phyloP scores from a whole-genome alignment of 768 basidiomycete species.

The Peribolospora baueri region DNA sequence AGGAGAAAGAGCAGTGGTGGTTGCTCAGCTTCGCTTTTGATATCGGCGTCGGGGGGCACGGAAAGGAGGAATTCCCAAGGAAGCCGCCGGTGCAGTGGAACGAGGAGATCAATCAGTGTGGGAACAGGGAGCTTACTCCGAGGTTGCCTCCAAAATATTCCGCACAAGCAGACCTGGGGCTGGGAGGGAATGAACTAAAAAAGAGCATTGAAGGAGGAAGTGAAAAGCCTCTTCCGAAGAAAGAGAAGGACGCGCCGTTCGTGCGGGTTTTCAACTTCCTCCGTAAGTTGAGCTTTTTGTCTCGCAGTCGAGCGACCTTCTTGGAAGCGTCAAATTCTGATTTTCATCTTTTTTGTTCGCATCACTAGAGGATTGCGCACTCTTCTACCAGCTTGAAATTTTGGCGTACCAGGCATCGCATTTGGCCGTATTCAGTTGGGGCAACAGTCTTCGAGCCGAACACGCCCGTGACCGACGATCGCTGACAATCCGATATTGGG shows the following conservation, averaged over 20 bases:
- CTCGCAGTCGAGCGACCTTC: neutral
- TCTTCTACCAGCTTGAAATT: slow-evolving; percentile 79
- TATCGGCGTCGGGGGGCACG: slow-evolving; percentile 32
- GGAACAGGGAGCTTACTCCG: slow-evolving; percentile 11
- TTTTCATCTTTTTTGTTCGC: too few species aligned
- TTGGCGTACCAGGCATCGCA: slow-evolving; percentile 21
- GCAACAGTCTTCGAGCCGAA: slow-evolving; percentile 33
- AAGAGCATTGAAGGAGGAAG: neutral
- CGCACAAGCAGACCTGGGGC: too few species aligned
- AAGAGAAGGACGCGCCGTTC: slow-evolving; percentile 41
- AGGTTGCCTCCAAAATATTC: neutral
- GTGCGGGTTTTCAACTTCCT: slow-evolving; percentile 68
- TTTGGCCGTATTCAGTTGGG: slow-evolving; percentile 14
- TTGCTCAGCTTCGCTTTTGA: slow-evolving; percentile 30
- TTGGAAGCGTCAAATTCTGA: too few species aligned
- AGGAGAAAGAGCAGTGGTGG: slow-evolving; percentile 45
- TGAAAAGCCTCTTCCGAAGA: neutral
- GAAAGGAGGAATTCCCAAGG: slow-evolving; percentile 12
- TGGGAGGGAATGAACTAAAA: neutral
- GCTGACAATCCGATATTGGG: slow-evolving; percentile 63
- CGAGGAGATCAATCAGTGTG: slow-evolving; percentile 10
- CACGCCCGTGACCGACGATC: slow-evolving; percentile 44
- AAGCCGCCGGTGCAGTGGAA: slow-evolving; percentile 13
- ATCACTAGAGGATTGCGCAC: slow-evolving; percentile 54
- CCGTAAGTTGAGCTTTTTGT: slow-evolving; percentile 30